phyloP scores from a whole-genome alignment of 1,284 basidiomycete genomes.

The Ustilago bromivora region DNA sequence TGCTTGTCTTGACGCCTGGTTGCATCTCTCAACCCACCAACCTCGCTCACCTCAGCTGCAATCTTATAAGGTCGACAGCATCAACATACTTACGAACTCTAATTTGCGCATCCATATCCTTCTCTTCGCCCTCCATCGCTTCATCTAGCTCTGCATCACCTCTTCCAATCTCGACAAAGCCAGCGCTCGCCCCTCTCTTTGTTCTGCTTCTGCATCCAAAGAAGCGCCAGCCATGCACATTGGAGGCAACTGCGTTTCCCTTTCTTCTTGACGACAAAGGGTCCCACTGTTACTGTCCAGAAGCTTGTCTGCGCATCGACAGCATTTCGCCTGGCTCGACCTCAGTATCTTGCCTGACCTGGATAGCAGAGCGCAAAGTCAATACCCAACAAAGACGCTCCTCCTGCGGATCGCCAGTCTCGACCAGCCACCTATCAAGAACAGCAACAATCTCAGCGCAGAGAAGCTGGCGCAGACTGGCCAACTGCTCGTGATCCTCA shows the following conservation, averaged over 20 bases:
- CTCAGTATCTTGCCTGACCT: not conserved
- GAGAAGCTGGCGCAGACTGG: conserved; percentile 4
- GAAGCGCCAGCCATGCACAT: conserved; percentile 15
- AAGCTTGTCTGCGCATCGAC: conserved; percentile 5
- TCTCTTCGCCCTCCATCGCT: conserved; percentile 5
- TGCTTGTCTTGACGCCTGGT: not conserved
- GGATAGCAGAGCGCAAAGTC: conserved; percentile 26
- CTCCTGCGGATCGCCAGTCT: conserved; percentile 18
- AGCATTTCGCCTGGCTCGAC: conserved; percentile 7
- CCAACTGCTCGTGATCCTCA: conserved; percentile 2
- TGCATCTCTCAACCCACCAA: not conserved
- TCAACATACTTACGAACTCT: conserved; percentile 3
- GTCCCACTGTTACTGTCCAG: not conserved
- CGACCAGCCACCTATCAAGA: not conserved
- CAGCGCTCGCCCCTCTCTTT: not conserved
- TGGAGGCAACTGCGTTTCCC: not conserved
- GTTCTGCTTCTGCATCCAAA: not conserved
- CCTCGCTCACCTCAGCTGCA: not conserved
- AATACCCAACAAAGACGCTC: conserved; percentile 15
- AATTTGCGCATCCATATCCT: not conserved
- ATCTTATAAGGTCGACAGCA: conserved; percentile 5
- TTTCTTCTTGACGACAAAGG: conserved; percentile 14
- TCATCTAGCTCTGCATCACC: conserved; percentile 19
- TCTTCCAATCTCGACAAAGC: not conserved
- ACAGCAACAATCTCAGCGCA: conserved; percentile 4